A percentile compares a stretch with the other conserved stretches of the same genome.
Evolutionary conservation across 768 basidiomycete species (phyloP).

Genomic region (Podaxis rugospora): DNA sequence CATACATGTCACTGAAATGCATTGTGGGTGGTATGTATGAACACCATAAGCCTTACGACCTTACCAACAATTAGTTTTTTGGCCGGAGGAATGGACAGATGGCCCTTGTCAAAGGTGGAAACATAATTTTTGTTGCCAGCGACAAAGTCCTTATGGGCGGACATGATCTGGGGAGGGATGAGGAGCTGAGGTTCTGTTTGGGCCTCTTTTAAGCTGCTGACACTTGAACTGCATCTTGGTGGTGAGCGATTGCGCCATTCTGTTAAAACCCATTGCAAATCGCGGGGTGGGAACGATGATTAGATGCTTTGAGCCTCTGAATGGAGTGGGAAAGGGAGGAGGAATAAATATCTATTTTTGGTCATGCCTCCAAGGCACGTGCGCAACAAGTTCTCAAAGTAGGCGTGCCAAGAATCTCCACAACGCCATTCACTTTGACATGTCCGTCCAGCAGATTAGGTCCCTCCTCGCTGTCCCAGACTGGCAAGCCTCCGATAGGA

Average conservation of each 20-base stretch:
- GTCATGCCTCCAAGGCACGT: neutral
- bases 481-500: conserved; percentile 28
- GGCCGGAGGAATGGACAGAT: conserved; percentile 29
- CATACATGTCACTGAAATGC: conserved; percentile 59
- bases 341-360: no score
- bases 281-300: neutral
- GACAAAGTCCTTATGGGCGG: conserved; percentile 29
- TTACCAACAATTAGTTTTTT: conserved; percentile 29
- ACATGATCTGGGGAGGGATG: conserved; percentile 16
- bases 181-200: neutral
- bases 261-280: neutral
- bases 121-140: conserved; percentile 42
- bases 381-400: neutral
- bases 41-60: neutral
- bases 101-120: conserved; percentile 39
- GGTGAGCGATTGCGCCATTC: conserved; percentile 8
- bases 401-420: neutral
- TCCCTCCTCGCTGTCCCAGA: conserved; percentile 47
- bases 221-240: neutral
- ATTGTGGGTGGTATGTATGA: neutral
- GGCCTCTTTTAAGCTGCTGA: neutral
- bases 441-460: conserved; percentile 36
- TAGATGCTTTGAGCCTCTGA: neutral
- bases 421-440: conserved; percentile 9
- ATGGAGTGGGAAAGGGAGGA: no score